Evolutionary conservation across 352 stramenopile species (phyloP).

Genomic region (Phytophthora pisi): DNA sequence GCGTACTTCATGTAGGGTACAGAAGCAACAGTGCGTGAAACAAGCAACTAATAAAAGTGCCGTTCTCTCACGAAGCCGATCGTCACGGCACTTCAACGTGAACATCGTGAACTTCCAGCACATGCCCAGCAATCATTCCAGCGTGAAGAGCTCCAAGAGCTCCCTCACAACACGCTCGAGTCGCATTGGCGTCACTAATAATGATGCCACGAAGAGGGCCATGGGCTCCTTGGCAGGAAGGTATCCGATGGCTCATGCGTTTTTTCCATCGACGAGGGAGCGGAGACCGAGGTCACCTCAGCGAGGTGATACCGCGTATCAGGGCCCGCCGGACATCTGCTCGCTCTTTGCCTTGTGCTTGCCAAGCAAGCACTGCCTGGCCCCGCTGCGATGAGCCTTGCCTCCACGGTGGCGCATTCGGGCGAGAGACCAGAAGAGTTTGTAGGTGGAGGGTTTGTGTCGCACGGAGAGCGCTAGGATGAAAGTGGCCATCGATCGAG

Average conservation of each 20-base stretch:
- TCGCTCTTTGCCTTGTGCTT: neutral
- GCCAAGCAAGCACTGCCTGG: neutral
- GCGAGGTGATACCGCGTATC: slow-evolving; percentile 9
- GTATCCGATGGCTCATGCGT: neutral
- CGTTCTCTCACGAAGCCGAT: too few relatives aligned
- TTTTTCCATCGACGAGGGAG: neutral
- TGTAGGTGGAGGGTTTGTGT: neutral
- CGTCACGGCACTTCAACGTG: neutral
- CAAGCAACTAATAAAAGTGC: slow-evolving; percentile 13
- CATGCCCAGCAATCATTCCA: neutral
- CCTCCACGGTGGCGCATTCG: neutral
- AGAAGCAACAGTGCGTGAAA: neutral
- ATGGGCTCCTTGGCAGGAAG: neutral
- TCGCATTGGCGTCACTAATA: too few relatives aligned
- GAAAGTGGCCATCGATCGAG: neutral
- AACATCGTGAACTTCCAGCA: neutral
- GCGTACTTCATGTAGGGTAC: slow-evolving; percentile 26
- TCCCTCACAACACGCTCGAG: too few relatives aligned
- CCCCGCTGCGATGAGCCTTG: neutral
- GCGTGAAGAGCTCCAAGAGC: too few relatives aligned
- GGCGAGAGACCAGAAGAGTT: neutral
- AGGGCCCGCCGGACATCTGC: neutral
- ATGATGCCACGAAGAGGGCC: too few relatives aligned
- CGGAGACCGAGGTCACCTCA: neutral
- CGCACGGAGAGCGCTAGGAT: neutral